Evolutionary conservation across 306 rosid species (phyloP).

Genomic region (Morella rubra): DNA sequence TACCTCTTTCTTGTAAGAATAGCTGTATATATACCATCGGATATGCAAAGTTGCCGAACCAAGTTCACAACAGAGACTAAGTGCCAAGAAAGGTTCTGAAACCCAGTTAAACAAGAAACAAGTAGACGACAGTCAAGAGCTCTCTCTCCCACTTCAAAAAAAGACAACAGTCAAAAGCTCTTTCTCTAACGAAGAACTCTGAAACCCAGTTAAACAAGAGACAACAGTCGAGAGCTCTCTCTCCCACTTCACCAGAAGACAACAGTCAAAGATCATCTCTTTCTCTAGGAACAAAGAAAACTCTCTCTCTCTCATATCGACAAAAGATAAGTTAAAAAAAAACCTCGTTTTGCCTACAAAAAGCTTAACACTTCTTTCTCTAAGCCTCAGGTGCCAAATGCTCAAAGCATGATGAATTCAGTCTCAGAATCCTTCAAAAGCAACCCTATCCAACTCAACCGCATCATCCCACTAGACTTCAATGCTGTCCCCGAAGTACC

Average conservation of each 20-base stretch:
- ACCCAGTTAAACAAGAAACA: neutral
- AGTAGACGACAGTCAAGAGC: neutral
- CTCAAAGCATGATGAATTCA: slow-evolving; percentile 9
- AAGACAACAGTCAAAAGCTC: neutral
- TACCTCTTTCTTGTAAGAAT: neutral
- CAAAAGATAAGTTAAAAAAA: neutral
- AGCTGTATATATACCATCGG: neutral
- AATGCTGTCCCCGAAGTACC: slow-evolving; percentile 24
- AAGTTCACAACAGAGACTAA: neutral
- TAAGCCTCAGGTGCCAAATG: neutral
- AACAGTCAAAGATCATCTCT: neutral
- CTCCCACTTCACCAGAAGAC: neutral
- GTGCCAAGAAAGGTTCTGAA: neutral
- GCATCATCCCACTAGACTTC: slow-evolving; percentile 34
- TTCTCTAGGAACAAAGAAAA: neutral
- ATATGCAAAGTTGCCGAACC: neutral
- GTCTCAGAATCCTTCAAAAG: slow-evolving; percentile 18
- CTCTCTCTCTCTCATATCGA: neutral
- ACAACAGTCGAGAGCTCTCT: neutral
- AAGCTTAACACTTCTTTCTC: neutral
- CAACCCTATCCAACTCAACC: slow-evolving; percentile 10
- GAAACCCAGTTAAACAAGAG: neutral
- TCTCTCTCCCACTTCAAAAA: neutral
- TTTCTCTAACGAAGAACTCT: neutral
- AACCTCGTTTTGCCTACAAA: neutral